phyloP scores from a whole-genome alignment of 495 filamentous ascomycete genomes.

The Mycothermus thermophilus region DNA sequence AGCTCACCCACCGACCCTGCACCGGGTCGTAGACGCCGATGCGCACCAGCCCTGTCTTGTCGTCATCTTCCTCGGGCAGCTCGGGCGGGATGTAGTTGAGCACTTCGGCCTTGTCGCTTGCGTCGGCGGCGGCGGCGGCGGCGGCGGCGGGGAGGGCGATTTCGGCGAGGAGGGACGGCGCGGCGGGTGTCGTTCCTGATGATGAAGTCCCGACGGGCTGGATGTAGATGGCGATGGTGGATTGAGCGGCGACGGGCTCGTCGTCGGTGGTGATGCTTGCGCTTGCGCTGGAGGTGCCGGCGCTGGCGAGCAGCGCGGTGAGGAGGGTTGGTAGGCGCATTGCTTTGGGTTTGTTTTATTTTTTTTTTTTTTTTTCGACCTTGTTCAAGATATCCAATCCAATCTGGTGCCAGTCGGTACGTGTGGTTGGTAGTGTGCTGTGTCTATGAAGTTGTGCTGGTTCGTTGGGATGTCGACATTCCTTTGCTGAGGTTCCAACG shows the following conservation, averaged over 20 bases:
- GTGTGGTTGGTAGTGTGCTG: not conserved
- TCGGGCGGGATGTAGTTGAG: conserved; percentile 36
- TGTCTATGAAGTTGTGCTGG: not conserved
- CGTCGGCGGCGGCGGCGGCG: not conserved
- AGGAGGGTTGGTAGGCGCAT: conserved; percentile 12
- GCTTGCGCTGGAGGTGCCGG: conserved; percentile 4
- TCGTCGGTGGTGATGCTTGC: no score
- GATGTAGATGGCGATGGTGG: conserved; percentile 30
- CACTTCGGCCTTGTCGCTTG: no score
- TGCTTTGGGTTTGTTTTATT: not conserved
- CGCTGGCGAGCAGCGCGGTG: conserved; percentile 18
- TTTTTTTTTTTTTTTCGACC: no score
- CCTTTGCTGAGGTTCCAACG: no score
- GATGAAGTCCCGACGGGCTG: conserved; percentile 24
- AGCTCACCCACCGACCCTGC: conserved; percentile 29
- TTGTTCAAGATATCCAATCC: no score
- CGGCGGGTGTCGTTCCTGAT: conserved; percentile 9
- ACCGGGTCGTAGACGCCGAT: conserved; percentile 34
- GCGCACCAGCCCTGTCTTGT: conserved; percentile 23
- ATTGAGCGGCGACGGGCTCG: conserved; percentile 6
- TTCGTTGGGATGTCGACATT: no score
- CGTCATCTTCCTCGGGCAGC: conserved; percentile 19
- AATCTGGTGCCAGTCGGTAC: no score
- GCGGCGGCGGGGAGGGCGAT: conserved; percentile 23
- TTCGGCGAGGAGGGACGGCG: conserved; percentile 34